Conservation (phyloP, 192 early-diverging fungal species). For the Backusella luteola region DNA sequence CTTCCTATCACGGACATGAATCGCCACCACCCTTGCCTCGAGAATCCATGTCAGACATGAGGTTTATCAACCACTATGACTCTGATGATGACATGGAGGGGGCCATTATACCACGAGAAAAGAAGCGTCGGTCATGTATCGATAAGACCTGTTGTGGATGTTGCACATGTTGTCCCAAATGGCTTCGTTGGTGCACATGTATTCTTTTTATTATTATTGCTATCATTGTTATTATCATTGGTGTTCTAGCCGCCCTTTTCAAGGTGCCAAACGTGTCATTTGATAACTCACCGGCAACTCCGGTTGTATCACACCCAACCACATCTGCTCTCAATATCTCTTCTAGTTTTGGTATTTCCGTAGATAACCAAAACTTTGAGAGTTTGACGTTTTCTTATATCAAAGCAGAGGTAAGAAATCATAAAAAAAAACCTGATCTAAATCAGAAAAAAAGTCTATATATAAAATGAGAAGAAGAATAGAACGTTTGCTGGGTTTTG, state of each 20-base stretch:
- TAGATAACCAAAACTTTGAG: constrained; percentile 46
- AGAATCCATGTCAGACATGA: constrained; percentile 8
- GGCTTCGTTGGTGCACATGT: constrained; percentile 45
- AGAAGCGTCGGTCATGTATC: constrained; percentile 23
- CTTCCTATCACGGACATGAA: background rate
- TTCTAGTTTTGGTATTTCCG: constrained; percentile 23
- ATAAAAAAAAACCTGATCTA: background rate
- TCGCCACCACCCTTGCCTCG: background rate
- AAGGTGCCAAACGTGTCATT: constrained; percentile 40
- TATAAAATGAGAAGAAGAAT: background rate
- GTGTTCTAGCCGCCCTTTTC: constrained; percentile 43
- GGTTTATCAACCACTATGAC: background rate
- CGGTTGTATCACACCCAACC: background rate
- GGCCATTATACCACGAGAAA: background rate
- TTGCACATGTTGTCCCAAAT: constrained; percentile 32
- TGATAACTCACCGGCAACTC: constrained; percentile 16
- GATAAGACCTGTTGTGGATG: constrained; percentile 34
- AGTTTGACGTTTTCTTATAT: constrained; percentile 46
- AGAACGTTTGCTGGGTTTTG: background rate
- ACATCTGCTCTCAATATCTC: background rate
- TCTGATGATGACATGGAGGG: constrained; percentile 13
- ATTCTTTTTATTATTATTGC: constrained; percentile 40
- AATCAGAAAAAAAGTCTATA: background rate
- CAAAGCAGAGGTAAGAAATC: constrained; percentile 42
- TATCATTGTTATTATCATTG: constrained; percentile 36